Percentiles rank a stretch among this genome's conserved stretches.
These are phyloP conservation scores for Pseudocohnilembus persalinus DNA, from an alignment of 169 alveolate genomes.

Conservation along the genomic window DNA sequence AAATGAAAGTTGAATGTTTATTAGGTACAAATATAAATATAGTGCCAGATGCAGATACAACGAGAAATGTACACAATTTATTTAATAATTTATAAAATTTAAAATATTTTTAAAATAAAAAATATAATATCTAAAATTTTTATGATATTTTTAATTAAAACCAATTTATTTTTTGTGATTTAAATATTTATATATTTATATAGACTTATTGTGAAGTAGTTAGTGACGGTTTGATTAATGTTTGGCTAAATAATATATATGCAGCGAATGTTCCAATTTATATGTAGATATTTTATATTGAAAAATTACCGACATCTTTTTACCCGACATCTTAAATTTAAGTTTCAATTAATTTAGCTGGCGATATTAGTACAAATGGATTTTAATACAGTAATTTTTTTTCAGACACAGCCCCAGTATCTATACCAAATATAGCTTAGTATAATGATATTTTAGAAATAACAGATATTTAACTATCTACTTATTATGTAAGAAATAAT, in stretches of 20 bases:
- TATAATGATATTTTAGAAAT: too few relatives aligned
- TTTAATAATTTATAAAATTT: too few relatives aligned
- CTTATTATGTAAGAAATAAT: too few relatives aligned
- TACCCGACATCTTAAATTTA: not conserved
- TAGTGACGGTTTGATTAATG: not conserved
- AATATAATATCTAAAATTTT: too few relatives aligned
- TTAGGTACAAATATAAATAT: not conserved
- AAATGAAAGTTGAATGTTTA: not conserved
- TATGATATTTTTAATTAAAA: too few relatives aligned
- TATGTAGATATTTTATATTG: not conserved
- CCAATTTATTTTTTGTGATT: too few relatives aligned
- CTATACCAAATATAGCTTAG: too few relatives aligned
- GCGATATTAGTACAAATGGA: not conserved
- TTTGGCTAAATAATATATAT: not conserved
- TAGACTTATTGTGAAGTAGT: not conserved
- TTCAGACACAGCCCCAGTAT: too few relatives aligned
- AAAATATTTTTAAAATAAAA: too few relatives aligned
- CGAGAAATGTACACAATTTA: not conserved
- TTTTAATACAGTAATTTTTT: too few relatives aligned
- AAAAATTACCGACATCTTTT: not conserved
- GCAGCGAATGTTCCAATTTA: not conserved
- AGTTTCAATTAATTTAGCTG: not conserved
- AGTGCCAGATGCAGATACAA: not conserved
- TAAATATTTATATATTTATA: too few relatives aligned
- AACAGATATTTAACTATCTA: too few relatives aligned